Evolutionary conservation across 768 basidiomycete species (phyloP), one percentile per base, ranked within the genome.

Genomic region (Termitomyces sp.): DNA sequence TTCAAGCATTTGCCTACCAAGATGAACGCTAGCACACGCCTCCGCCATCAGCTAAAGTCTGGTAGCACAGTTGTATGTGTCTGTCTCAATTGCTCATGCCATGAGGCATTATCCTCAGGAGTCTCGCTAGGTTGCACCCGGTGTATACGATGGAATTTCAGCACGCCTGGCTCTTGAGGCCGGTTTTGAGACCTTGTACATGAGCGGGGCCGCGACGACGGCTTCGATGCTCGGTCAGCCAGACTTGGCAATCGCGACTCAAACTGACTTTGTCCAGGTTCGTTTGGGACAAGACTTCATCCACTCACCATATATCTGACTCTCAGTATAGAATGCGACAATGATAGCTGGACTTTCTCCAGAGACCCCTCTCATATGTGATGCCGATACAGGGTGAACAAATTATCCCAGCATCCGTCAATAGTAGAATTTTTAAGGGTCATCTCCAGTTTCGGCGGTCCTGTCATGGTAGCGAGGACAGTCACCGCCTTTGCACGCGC

Each of bases 141-240:
- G 80, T 20, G 77, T 82, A 13, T 80, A 76, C 57, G 80, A 81
- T 63, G 79, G 79, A 13, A 81, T 82, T 63, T 80, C 79, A 50
- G 79, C 81, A 12, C 76, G 82, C 14, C 73, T 79, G 41, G 82
- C 82, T 23, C 68, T 82, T 5, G 78, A 82, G 67, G 78, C 79
- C 46, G 79, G 81, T 16, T 82, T 82, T 64, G 70, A 73, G 32
- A 77, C 76, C 61, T 65, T 83, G 61, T 84, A 84, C 67, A 80
- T 81, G 73, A 82, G 79, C 67, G 80, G 73, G 64, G 68, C 66
- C 26, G 77, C 79, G 4, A 83, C 82, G 0, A 82, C 81, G 1
- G 82, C 82, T 3, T 82, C 82, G 10, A 76, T 78, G 54, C 77
- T 82, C 30, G 82, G 82, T 33, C 77, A 79, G 66, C 81, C 82